phyloP scores from a whole-genome alignment of 176 grass and related monocot species.

The Neostapfia colusana region DNA sequence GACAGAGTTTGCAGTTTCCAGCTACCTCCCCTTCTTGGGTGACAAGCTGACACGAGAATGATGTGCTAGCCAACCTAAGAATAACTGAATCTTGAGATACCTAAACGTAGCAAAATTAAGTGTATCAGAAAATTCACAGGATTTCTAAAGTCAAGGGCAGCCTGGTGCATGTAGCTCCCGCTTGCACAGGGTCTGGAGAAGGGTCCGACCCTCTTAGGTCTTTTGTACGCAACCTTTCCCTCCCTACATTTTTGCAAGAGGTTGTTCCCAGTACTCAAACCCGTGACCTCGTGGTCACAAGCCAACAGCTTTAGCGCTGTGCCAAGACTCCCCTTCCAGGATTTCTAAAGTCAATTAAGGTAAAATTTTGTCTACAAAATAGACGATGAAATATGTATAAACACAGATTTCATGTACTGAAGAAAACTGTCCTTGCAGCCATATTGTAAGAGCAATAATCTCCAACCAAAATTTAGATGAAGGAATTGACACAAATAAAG shows the following conservation, averaged over 20 bases:
- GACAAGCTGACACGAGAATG: constrained; percentile 2
- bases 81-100: background rate
- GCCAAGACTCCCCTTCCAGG: too few species aligned
- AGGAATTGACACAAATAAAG: background rate
- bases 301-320: too few species aligned
- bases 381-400: constrained; percentile 2
- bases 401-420: background rate
- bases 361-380: constrained; percentile 1
- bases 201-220: too few species aligned
- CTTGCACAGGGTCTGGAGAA: too few species aligned
- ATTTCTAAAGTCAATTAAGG: background rate
- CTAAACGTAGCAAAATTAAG: constrained; percentile 7
- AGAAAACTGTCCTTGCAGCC: background rate
- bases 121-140: constrained; percentile 8
- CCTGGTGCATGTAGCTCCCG: too few species aligned
- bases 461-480: background rate
- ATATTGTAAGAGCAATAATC: background rate
- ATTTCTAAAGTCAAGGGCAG: constrained; percentile 5
- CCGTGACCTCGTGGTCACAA: too few species aligned
- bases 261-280: too few species aligned
- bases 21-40: constrained; percentile 10
- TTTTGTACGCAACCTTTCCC: too few species aligned
- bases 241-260: too few species aligned
- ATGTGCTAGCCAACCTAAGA: constrained; percentile 3
- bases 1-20: constrained; percentile 2